Conservation (phyloP, 2,329 filamentous ascomycete species). For the Fusarium papillatum region DNA sequence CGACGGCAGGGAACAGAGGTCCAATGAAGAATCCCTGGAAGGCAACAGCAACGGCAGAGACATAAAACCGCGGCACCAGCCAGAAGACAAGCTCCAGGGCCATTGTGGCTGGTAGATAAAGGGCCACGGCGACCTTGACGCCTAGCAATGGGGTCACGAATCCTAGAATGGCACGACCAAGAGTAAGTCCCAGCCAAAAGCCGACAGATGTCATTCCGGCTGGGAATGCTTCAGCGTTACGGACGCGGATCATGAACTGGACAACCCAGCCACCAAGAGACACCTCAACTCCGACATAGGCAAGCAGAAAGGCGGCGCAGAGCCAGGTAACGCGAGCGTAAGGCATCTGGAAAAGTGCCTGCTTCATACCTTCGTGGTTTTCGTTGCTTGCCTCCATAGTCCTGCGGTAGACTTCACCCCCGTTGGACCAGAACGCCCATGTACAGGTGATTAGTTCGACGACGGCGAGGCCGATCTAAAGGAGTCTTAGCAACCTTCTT, state of each 20-base stretch:
- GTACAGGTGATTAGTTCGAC: slow-evolving; percentile 52
- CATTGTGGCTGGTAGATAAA: slow-evolving; percentile 75
- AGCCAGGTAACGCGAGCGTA: slow-evolving; percentile 74
- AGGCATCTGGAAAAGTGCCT: slow-evolving; percentile 56
- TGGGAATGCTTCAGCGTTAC: slow-evolving; percentile 75
- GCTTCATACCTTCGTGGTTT: slow-evolving; percentile 34
- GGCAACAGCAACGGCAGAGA: slow-evolving; percentile 78
- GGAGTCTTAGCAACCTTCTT: slow-evolving; percentile 63
- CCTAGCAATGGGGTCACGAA: slow-evolving; percentile 81
- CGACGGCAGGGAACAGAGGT: slow-evolving; percentile 80
- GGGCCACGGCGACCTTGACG: slow-evolving; percentile 72
- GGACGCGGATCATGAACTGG: slow-evolving; percentile 84
- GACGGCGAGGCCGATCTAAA: slow-evolving; percentile 26
- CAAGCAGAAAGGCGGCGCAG: slow-evolving; percentile 79
- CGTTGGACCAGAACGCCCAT: slow-evolving; percentile 72
- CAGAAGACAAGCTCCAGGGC: slow-evolving; percentile 81
- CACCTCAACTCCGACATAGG: slow-evolving; percentile 83
- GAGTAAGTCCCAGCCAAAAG: slow-evolving; percentile 85
- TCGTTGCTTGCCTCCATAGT: slow-evolving; percentile 47
- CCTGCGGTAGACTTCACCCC: slow-evolving; percentile 65
- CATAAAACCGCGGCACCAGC: slow-evolving; percentile 84
- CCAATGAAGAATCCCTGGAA: slow-evolving; percentile 86
- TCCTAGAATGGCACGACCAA: slow-evolving; percentile 78
- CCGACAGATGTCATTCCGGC: slow-evolving; percentile 83
- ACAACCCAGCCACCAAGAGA: slow-evolving; percentile 87